Evolutionary conservation across 352 stramenopile species (phyloP).

Genomic region (Phytophthora pistaciae): DNA sequence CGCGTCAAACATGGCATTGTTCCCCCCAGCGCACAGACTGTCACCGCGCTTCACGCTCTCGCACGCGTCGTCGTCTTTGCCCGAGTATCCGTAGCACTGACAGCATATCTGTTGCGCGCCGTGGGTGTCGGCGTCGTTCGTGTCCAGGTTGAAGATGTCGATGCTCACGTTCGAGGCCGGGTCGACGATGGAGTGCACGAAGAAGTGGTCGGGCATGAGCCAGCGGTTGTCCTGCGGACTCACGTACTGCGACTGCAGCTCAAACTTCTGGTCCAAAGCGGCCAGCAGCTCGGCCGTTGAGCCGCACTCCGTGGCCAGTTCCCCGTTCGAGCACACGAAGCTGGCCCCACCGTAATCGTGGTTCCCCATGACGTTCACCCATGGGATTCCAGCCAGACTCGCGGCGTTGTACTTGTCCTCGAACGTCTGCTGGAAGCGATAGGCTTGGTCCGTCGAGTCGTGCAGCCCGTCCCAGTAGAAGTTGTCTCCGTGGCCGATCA

Average conservation of each 20-base stretch:
- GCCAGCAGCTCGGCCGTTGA: constrained; percentile 52
- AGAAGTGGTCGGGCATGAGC: constrained; percentile 87
- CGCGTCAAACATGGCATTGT: constrained; percentile 72
- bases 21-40: constrained; percentile 54
- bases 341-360: constrained; percentile 87
- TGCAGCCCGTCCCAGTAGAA: constrained; percentile 87
- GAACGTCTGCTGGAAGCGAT: constrained; percentile 84
- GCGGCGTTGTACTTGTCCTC: constrained; percentile 71
- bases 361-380: constrained; percentile 90
- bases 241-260: constrained; percentile 79
- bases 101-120: constrained; percentile 80
- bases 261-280: constrained; percentile 74
- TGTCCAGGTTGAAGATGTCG: constrained; percentile 91
- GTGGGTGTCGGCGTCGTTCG: constrained; percentile 76
- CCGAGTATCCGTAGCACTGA: constrained; percentile 83
- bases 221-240: constrained; percentile 85
- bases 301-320: constrained; percentile 51
- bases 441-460: constrained; percentile 57
- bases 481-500: constrained; percentile 80
- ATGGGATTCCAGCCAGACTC: constrained; percentile 69
- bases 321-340: constrained; percentile 72
- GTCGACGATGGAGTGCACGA: constrained; percentile 74
- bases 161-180: constrained; percentile 68
- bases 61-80: constrained; percentile 58
- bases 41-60: constrained; percentile 64